Base-by-base conservation (phyloP, 495 filamentous ascomycete genomes). In the Hyaloscypha finlandica region DNA sequence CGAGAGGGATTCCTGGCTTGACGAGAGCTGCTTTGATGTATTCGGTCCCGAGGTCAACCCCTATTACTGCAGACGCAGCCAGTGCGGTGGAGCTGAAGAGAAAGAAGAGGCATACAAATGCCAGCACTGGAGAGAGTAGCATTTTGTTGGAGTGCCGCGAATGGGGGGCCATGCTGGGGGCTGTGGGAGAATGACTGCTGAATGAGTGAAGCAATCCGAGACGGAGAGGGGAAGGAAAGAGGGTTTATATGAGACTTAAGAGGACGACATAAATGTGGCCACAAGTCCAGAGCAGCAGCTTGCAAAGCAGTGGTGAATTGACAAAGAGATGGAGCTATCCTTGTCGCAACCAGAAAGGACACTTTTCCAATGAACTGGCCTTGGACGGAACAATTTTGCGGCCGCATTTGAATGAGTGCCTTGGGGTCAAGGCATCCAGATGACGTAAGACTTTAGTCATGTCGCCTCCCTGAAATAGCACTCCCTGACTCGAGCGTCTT, bases 1-100 rank as follows among this genome's bases (percentile, higher is more conserved):
- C 96, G 77, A 98, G 92, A 12, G 96, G 96, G 65, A 97, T 96
- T 67, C 95, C 95, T 3, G 96, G 96, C 77, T 99, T 99, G 66
- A 99, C 94, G 33, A 98, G 86, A 3, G 92, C 88, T 19, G 94
- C 94, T 84, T 98, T 99, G 76, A 99, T 89, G 79, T 97, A 97
- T 79, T 96, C 93, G 55, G 96, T 97, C 60, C 95, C 95, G 14
- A 99, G 83, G 80, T 99, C 95, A 69, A 99, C 84, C 45, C 95
- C 95, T 22, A 99, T 81, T 55, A 99, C 93, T 53, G 90, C 90
- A 48, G 90, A 83, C 66, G 79, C 76, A 71, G 84, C 84, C 53
- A 82, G 78, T 54, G 80, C 83, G 59, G 81, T 78, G 33, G 79
- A 74, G 55, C 79, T 78, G 65, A 85, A 82, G 42, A 85, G 68